These are phyloP conservation scores for Solanum sitiens DNA, from an alignment of 257 asterid genomes.

Conservation along the genomic window DNA sequence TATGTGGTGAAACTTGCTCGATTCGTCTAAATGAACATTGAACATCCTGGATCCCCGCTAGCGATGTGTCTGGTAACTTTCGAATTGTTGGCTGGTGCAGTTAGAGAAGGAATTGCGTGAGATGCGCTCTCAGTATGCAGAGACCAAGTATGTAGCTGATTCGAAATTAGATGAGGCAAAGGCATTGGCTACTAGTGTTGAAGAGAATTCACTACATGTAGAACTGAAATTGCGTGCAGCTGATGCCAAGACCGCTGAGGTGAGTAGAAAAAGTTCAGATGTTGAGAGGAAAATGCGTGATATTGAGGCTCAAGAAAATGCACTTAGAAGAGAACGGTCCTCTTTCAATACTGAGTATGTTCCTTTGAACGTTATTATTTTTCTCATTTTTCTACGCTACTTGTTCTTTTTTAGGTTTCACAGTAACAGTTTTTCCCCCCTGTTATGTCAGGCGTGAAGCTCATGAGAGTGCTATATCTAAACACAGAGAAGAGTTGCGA, in stretches of 20 bases:
- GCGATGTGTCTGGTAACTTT: not conserved
- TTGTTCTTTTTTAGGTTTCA: not conserved
- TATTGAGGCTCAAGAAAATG: constrained; percentile 66
- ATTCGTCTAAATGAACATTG: not conserved
- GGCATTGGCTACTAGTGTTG: constrained; percentile 67
- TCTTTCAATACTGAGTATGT: constrained; percentile 68
- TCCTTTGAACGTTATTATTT: not conserved
- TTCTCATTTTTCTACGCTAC: not conserved
- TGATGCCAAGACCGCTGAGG: constrained; percentile 90
- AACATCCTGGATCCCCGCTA: not conserved
- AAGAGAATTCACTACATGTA: constrained; percentile 81
- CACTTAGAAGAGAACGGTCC: constrained; percentile 71
- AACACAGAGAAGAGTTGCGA: constrained; percentile 82
- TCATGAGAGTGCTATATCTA: constrained; percentile 50
- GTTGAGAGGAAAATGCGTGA: constrained; percentile 65
- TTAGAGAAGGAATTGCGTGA: constrained; percentile 78
- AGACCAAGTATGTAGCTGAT: constrained; percentile 81
- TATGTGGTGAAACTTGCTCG: not conserved
- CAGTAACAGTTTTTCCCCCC: not conserved
- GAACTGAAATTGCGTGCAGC: constrained; percentile 80
- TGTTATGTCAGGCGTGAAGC: constrained; percentile 51
- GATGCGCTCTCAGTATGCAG: constrained; percentile 89
- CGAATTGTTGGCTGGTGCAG: constrained; percentile 27
- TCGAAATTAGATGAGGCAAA: constrained; percentile 55
- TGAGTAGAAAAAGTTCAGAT: constrained; percentile 81